These are phyloP conservation scores for Geranomyces variabilis DNA, from an alignment of 192 early-diverging fungal species.

Conservation along the genomic window DNA sequence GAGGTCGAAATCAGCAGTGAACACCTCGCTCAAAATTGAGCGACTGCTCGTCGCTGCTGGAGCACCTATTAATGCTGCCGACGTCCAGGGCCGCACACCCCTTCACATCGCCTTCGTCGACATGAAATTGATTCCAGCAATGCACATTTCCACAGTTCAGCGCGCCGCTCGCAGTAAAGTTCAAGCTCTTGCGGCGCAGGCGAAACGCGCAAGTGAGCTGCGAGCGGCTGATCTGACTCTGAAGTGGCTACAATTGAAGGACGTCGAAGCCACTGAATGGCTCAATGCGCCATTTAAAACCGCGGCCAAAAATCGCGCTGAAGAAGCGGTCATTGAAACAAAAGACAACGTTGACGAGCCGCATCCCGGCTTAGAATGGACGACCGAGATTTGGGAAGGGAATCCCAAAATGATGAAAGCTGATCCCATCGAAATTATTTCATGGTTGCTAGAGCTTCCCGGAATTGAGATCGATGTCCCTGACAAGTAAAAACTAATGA, in stretches of 20 bases:
- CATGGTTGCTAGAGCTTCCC: constrained; percentile 33
- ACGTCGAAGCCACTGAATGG: not conserved
- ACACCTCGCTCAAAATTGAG: constrained; percentile 53
- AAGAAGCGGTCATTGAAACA: not conserved
- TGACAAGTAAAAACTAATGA: constrained; percentile 33
- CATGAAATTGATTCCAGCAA: constrained; percentile 44
- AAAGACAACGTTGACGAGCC: constrained; percentile 20
- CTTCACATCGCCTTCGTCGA: constrained; percentile 56
- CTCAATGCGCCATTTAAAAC: not conserved
- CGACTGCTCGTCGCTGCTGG: constrained; percentile 45
- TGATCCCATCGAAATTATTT: constrained; percentile 59
- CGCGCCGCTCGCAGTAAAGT: not conserved
- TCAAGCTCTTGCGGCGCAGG: not conserved
- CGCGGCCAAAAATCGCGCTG: not conserved
- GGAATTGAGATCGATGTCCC: constrained; percentile 36
- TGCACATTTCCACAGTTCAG: constrained; percentile 22
- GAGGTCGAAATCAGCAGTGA: constrained; percentile 47
- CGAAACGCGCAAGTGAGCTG: not conserved
- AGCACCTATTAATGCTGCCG: constrained; percentile 54
- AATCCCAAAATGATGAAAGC: constrained; percentile 13
- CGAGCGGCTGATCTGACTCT: not conserved
- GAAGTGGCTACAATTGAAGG: not conserved
- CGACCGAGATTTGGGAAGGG: constrained; percentile 39
- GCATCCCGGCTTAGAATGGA: constrained; percentile 22
- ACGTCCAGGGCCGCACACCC: constrained; percentile 54